A percentile compares a stretch with the other conserved stretches of the same genome.
Evolutionary conservation across 441 rosid genomes (phyloP).

Genomic region (Gossypium trilobum): DNA sequence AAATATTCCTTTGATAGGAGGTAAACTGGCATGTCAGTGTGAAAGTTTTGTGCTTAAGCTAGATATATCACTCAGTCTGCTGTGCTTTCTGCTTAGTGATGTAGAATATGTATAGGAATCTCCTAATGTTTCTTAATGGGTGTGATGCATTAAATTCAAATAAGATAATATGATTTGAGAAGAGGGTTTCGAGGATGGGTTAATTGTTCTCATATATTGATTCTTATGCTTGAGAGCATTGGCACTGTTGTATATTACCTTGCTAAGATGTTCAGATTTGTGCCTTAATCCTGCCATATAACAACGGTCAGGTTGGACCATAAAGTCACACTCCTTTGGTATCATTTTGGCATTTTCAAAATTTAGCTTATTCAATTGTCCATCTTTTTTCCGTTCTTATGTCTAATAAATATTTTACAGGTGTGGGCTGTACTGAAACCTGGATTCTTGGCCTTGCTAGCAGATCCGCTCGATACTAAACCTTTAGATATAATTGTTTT

Average conservation of each 20-base stretch:
- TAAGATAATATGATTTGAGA: not conserved
- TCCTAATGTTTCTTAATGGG: not conserved
- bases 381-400: not conserved
- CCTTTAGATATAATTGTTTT: conserved; percentile 87
- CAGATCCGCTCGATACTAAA: conserved; percentile 74
- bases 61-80: not conserved
- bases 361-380: not conserved
- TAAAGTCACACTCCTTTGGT: not conserved
- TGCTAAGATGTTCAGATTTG: not conserved
- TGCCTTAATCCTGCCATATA: not conserved
- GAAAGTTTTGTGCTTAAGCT: not conserved
- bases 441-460: conserved; percentile 88
- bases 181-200: conserved; percentile 2
- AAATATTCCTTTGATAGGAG: conserved; percentile 5
- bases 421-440: conserved; percentile 98
- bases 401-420: conserved; percentile 33
- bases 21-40: not conserved
- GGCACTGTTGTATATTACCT: not conserved
- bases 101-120: not conserved
- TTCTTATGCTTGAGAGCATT: not conserved
- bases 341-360: not conserved
- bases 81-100: not conserved
- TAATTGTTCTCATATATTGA: not conserved
- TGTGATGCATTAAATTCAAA: not conserved
- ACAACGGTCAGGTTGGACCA: not conserved